Conservation (phyloP, 78 protist species). For the Planoprotostelium fungivorum region DNA sequence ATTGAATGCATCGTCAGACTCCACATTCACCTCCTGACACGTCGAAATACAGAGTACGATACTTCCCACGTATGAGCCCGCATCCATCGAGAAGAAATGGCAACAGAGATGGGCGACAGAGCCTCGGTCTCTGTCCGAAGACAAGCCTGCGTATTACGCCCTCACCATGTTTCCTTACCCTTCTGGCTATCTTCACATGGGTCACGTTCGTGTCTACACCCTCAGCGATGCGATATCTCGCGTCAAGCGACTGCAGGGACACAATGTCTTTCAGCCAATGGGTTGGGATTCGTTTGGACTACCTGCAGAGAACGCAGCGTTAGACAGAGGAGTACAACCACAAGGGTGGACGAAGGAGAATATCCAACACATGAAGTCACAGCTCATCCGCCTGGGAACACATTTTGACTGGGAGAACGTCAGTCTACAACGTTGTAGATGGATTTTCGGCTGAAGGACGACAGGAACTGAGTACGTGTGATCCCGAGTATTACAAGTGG, state of each 20-base stretch:
- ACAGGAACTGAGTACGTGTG: conserved; percentile 74
- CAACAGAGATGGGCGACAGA: not conserved
- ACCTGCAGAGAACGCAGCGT: conserved; percentile 92
- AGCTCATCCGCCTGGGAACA: conserved; percentile 43
- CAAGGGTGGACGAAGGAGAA: conserved; percentile 75
- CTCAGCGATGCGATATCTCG: conserved; percentile 75
- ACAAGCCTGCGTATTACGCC: conserved; percentile 33
- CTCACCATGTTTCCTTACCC: conserved; percentile 85
- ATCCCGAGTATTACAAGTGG: conserved; percentile 79
- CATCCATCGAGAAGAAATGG: not conserved
- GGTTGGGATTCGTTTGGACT: conserved; percentile 92
- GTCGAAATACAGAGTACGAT: no score
- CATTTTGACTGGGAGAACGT: conserved; percentile 67
- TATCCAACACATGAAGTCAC: conserved; percentile 70
- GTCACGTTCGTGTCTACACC: conserved; percentile 85
- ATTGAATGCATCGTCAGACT: no score
- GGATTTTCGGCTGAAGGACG: not conserved
- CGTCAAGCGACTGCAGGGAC: conserved; percentile 63
- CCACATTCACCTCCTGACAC: no score
- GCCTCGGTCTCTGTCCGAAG: not conserved
- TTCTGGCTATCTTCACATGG: conserved; percentile 83
- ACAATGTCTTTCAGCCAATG: conserved; percentile 84
- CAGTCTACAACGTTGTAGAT: not conserved
- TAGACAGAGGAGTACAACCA: conserved; percentile 65
- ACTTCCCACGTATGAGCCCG: not conserved